Evolutionary conservation across 2,329 filamentous ascomycete species (phyloP), one percentile per base, ranked within the genome.

Genomic region (Botrytis hyacinthi): DNA sequence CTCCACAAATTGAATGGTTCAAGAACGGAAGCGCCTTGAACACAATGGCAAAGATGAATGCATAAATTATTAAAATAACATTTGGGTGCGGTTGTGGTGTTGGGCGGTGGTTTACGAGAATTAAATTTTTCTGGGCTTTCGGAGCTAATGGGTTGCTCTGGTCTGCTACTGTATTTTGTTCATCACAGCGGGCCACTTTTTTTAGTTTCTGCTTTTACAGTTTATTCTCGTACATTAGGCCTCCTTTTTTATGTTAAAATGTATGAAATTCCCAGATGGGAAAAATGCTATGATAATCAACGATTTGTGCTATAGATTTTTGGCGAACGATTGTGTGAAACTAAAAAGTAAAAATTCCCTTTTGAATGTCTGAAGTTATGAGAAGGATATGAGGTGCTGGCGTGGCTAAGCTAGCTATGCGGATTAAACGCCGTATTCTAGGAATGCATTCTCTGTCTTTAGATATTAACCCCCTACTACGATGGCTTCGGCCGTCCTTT

Each of bases 1-100:
- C 94, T 83, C 90, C 93, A 79, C 96, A 99, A 87, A 92, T 99
- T 76, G 92, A 98, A 86, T 99, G 96, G 96, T 99, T 99, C 90
- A 95, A 94, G 89, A 97, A 98, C 84, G 96, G 96, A 78, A 95
- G 92, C 81, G 96, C 96, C 73, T 88, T 99, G 78, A 99, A 99
- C 91, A 98, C 95, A 80, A 99, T 99, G 95, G 95, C 95, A 79
- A 97, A 96, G 90, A 76, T 78, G 35, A 76, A 81, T 74, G 75
- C 75, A 72, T 74, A 73, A 72, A 73, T 32, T 42, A 60, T 20
- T 42, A 44, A 68, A 68, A 71, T 29, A 35, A 63, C 42, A 63
- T 71, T 71, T 54, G 67, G 60, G 67, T 65, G 46, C 14, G 59
- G 44, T 51, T 35, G 46, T 32, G 66, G 72, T 69, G 63, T 70